Evolutionary conservation across 2,329 filamentous ascomycete genomes (phyloP).

Genomic region (Alternaria rosae): DNA sequence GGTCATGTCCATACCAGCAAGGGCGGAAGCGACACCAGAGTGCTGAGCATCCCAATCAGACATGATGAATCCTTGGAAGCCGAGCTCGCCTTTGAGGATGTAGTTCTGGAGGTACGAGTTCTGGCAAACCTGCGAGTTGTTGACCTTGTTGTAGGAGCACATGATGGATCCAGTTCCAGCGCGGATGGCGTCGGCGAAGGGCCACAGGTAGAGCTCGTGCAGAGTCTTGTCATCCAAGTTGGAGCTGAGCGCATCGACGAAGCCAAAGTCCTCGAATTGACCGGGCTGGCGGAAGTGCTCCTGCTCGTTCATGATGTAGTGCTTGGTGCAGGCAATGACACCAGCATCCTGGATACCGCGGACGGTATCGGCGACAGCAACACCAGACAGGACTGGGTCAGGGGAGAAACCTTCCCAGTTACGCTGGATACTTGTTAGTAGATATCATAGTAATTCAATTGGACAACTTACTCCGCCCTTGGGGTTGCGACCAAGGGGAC

Average conservation of each 20-base stretch:
- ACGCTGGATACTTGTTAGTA: conserved; percentile 21
- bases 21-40: conserved; percentile 69
- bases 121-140: conserved; percentile 81
- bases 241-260: conserved; percentile 66
- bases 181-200: conserved; percentile 60
- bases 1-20: conserved; percentile 83
- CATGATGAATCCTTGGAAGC: conserved; percentile 69
- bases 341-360: conserved; percentile 82
- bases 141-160: conserved; percentile 77
- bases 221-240: conserved; percentile 71
- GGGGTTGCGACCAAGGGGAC: conserved; percentile 72
- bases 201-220: conserved; percentile 70
- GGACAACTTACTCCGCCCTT: conserved; percentile 64
- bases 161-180: conserved; percentile 61
- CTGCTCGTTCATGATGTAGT: conserved; percentile 68
- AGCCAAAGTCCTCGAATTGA: conserved; percentile 66
- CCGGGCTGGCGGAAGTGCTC: conserved; percentile 71
- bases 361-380: conserved; percentile 75
- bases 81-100: conserved; percentile 78
- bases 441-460: not conserved
- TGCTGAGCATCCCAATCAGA: conserved; percentile 82
- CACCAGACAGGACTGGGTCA: conserved; percentile 77
- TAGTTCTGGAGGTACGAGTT: conserved; percentile 80
- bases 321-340: conserved; percentile 75
- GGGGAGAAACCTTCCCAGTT: conserved; percentile 64